Percentiles rank a stretch among this genome's conserved stretches.
phyloP scores from a whole-genome alignment of 768 basidiomycete genomes.

The Pleurotus salmoneostramineus region DNA sequence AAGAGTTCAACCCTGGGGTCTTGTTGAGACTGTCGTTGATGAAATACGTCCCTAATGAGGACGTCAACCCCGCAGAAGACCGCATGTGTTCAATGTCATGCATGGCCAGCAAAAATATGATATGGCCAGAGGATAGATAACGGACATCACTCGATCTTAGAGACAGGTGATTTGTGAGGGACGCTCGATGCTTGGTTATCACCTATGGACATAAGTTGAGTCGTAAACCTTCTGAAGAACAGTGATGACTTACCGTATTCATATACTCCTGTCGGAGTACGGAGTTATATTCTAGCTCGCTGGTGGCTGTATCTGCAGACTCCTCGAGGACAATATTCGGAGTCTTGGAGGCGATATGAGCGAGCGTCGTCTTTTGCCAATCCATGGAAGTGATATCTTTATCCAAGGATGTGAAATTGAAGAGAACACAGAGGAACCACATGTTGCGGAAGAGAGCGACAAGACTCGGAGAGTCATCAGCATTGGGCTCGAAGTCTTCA shows the following conservation, averaged over 20 bases:
- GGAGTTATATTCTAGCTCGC: constrained; percentile 90
- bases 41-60: constrained; percentile 84
- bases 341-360: constrained; percentile 81
- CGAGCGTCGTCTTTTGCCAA: constrained; percentile 74
- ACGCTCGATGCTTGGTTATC: constrained; percentile 59
- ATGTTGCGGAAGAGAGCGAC: constrained; percentile 83
- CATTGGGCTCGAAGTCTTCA: constrained; percentile 58
- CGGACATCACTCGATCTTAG: constrained; percentile 66
- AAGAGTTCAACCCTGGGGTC: constrained; percentile 58
- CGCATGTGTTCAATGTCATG: constrained; percentile 89
- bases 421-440: constrained; percentile 91
- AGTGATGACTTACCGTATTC: constrained; percentile 48
- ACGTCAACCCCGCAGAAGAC: constrained; percentile 73
- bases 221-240: neutral
- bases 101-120: constrained; percentile 81
- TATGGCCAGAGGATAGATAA: constrained; percentile 73
- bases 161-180: constrained; percentile 63
- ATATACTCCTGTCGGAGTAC: constrained; percentile 85
- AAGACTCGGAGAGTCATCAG: constrained; percentile 51
- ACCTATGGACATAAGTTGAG: constrained; percentile 41
- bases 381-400: constrained; percentile 64
- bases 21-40: constrained; percentile 81
- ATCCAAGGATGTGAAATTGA: constrained; percentile 65
- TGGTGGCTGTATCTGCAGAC: constrained; percentile 76
- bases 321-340: constrained; percentile 82